Conservation (phyloP, 208 protist genomes). For the Entamoeba invadens region DNA sequence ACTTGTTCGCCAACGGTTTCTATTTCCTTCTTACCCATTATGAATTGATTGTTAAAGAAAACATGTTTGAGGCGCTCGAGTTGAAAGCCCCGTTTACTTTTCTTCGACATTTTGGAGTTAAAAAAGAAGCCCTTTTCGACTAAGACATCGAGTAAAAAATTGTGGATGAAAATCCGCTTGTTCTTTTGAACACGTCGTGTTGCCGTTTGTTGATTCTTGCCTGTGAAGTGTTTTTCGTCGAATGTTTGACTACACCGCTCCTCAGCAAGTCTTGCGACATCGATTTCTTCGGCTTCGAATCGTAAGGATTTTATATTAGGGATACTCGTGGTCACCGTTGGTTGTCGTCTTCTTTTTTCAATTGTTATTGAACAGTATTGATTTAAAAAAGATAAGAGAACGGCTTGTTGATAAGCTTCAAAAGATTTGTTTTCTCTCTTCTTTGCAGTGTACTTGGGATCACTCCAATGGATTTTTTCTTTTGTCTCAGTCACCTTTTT, state of each 20-base stretch:
- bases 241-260: not conserved
- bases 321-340: not conserved
- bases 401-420: not conserved
- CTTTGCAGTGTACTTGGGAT: not conserved
- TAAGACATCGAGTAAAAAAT: not conserved
- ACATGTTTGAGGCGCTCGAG: not conserved
- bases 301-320: not conserved
- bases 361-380: not conserved
- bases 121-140: not conserved
- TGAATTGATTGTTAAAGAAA: not conserved
- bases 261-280: not conserved
- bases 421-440: not conserved
- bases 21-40: not conserved
- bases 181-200: not conserved
- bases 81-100: not conserved
- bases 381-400: not conserved
- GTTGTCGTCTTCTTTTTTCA: not conserved
- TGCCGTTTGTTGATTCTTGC: not conserved
- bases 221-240: not conserved
- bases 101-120: not conserved
- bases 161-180: not conserved
- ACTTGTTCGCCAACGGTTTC: not conserved
- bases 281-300: not conserved
- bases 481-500: too few species aligned
- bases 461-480: not conserved